Evolutionary conservation across 768 basidiomycete genomes (phyloP).

Genomic region (Amanita exitialis): DNA sequence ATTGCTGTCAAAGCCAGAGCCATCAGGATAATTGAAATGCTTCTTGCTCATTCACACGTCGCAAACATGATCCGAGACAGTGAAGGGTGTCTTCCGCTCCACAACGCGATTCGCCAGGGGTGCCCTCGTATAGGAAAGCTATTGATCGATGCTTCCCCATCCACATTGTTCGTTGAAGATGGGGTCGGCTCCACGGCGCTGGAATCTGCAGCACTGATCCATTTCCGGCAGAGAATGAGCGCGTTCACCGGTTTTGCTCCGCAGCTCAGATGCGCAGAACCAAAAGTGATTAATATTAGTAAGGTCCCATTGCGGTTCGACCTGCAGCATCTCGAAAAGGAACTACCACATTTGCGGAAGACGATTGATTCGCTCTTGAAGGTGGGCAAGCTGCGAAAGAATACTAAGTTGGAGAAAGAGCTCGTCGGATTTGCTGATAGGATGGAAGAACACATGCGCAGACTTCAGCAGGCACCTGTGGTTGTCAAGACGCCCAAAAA

Average conservation of each 20-base stretch:
- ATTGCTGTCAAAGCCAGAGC: conserved; percentile 32
- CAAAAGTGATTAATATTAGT: conserved; percentile 8
- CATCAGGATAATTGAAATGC: conserved; percentile 19
- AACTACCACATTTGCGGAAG: conserved; percentile 14
- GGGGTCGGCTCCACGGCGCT: conserved; percentile 34
- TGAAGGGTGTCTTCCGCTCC: conserved; percentile 41
- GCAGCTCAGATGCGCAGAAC: conserved; percentile 7
- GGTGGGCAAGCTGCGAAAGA: conserved; percentile 16
- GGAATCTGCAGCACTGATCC: conserved; percentile 24
- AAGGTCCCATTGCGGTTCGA: neutral
- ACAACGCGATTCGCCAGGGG: conserved; percentile 29
- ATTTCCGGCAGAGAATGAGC: conserved; percentile 13
- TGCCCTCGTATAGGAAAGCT: conserved; percentile 24
- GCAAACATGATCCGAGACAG: conserved; percentile 30
- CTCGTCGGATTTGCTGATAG: conserved; percentile 14
- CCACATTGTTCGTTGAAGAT: conserved; percentile 36
- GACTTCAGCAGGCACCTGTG: conserved; percentile 1
- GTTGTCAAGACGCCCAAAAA: conserved; percentile 2
- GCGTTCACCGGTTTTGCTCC: conserved; percentile 2
- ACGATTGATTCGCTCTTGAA: conserved; percentile 15
- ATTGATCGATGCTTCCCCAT: conserved; percentile 27
- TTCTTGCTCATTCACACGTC: conserved; percentile 27
- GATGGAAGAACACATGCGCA: conserved; percentile 18
- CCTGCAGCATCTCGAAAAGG: conserved; percentile 10
- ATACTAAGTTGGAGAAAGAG: conserved; percentile 17